Percentiles rank a stretch among this genome's conserved stretches.
Evolutionary conservation across 345 rosid genomes (phyloP).

Genomic region (Aethionema arabicum): DNA sequence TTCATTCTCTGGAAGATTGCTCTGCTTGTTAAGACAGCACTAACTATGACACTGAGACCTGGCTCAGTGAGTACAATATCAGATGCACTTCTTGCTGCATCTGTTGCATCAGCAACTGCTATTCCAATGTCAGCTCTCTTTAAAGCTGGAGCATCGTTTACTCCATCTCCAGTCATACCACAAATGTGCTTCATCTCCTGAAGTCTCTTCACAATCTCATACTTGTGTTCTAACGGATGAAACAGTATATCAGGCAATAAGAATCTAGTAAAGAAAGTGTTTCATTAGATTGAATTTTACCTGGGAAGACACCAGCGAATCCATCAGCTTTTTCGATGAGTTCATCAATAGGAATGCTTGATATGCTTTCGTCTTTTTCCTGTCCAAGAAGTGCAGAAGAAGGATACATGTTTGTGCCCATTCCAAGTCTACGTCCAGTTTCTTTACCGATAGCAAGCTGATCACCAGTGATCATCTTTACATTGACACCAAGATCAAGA

Average conservation of each 20-base stretch:
- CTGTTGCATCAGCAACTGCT: conserved; percentile 97
- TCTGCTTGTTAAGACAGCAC: conserved; percentile 90
- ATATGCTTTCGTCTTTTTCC: conserved; percentile 49
- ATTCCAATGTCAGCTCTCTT: conserved; percentile 96
- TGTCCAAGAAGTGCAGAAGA: conserved; percentile 86
- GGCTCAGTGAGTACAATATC: conserved; percentile 94
- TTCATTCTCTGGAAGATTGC: conserved; percentile 98
- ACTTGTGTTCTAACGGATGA: conserved; percentile 68
- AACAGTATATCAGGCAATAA: not conserved
- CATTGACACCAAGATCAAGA: conserved; percentile 83
- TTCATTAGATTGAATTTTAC: conserved; percentile 36
- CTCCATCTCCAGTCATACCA: conserved; percentile 99
- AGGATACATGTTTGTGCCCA: conserved; percentile 98
- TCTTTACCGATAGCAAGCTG: conserved; percentile 93
- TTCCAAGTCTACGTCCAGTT: conserved; percentile 91
- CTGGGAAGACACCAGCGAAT: conserved; percentile 93
- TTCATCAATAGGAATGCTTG: conserved; percentile 67
- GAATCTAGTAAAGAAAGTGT: not conserved
- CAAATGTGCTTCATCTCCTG: conserved; percentile 87
- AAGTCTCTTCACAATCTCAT: conserved; percentile 86
- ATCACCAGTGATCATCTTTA: conserved; percentile 96
- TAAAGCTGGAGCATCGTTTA: conserved; percentile 94
- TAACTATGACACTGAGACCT: conserved; percentile 89
- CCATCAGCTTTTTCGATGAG: conserved; percentile 96
- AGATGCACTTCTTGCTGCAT: conserved; percentile 90